A percentile compares a stretch with the other conserved stretches of the same genome.
Evolutionary conservation across 1,139 yeast genomes (phyloP).

Genomic region (Magnusiomyces paraingens): DNA sequence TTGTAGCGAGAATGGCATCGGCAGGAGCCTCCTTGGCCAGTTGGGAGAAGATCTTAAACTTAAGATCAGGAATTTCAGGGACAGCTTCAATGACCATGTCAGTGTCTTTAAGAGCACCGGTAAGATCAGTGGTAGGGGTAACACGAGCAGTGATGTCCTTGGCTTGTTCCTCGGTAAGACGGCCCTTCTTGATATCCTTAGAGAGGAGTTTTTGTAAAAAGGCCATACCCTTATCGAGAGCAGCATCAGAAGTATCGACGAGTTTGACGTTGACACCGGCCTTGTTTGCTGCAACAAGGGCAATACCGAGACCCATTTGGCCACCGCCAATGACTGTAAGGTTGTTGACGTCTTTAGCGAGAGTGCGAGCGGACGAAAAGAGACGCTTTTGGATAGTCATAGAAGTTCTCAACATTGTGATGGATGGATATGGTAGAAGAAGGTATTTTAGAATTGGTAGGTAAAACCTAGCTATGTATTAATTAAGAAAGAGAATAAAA

Average conservation of each 20-base stretch:
- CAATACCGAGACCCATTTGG: conserved; percentile 41
- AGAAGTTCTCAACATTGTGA: not conserved
- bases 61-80: conserved; percentile 38
- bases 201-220: conserved; percentile 32
- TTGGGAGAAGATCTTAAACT: conserved; percentile 32
- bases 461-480: too few relatives aligned
- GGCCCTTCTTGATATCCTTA: conserved; percentile 36
- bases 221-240: conserved; percentile 31
- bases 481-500: not conserved
- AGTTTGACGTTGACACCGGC: conserved; percentile 36
- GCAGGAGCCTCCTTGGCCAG: conserved; percentile 31
- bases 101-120: conserved; percentile 26
- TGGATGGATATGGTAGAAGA: not conserved
- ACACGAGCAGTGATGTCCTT: conserved; percentile 29
- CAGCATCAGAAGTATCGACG: conserved; percentile 32
- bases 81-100: conserved; percentile 42
- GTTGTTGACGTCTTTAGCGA: conserved; percentile 16
- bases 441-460: not conserved
- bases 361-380: conserved; percentile 12
- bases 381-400: conserved; percentile 5
- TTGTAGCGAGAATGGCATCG: conserved; percentile 37
- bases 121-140: conserved; percentile 26
- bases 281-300: conserved; percentile 38
- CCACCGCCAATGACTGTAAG: conserved; percentile 38
- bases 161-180: conserved; percentile 32